These are phyloP conservation scores for Komagataea norvegica DNA, from an alignment of 1,139 yeast genomes.

Conservation along the genomic window DNA sequence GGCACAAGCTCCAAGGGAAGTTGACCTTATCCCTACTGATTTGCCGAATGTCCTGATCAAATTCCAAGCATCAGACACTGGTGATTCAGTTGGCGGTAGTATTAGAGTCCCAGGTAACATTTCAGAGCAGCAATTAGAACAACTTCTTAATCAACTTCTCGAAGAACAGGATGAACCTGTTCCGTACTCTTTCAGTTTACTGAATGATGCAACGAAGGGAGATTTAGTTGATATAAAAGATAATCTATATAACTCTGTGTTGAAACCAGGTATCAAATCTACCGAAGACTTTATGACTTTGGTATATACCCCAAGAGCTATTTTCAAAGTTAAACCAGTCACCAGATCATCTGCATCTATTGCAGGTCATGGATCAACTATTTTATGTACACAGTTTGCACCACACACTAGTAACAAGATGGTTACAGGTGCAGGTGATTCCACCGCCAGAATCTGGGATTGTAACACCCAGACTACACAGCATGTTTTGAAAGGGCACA, in stretches of 20 bases:
- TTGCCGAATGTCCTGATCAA: constrained; percentile 83
- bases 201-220: constrained; percentile 41
- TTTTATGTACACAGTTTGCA: constrained; percentile 88
- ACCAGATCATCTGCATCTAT: constrained; percentile 91
- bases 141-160: constrained; percentile 66
- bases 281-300: constrained; percentile 92
- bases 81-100: constrained; percentile 79
- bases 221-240: constrained; percentile 68
- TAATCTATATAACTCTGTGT: constrained; percentile 69
- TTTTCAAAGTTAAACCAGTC: constrained; percentile 87
- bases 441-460: constrained; percentile 98
- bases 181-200: constrained; percentile 80
- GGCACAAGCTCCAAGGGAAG: constrained; percentile 78
- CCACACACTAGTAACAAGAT: constrained; percentile 82
- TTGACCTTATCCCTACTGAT: constrained; percentile 69
- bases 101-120: constrained; percentile 90
- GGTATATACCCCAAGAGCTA: constrained; percentile 91
- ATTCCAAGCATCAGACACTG: constrained; percentile 94
- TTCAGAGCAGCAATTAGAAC: constrained; percentile 82
- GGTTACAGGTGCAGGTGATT: constrained; percentile 97
- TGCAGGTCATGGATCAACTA: constrained; percentile 93
- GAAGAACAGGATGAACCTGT: constrained; percentile 75
- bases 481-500: constrained; percentile 76
- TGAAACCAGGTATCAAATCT: constrained; percentile 81
- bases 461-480: constrained; percentile 92